phyloP scores from a whole-genome alignment of 2,329 filamentous ascomycete species.

The Verticillium dahliae region DNA sequence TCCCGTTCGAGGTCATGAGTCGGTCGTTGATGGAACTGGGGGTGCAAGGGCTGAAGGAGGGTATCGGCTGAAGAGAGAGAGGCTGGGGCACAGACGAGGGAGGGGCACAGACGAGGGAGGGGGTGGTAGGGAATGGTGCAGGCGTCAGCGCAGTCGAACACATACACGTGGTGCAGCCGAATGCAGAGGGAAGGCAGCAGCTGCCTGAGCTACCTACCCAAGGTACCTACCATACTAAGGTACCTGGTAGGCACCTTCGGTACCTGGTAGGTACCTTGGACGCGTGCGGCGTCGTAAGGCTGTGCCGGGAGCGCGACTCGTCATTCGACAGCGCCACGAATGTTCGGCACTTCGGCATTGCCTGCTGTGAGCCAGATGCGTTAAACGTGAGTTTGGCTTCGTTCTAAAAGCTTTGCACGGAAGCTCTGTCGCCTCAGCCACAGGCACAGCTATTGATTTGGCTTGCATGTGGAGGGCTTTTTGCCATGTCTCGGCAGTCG shows the following conservation, averaged over 20 bases:
- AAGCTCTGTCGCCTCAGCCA: no score
- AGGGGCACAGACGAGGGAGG: no score
- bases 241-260: no score
- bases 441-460: no score
- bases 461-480: no score
- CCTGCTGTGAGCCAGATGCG: neutral
- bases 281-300: neutral
- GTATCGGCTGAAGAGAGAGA: neutral
- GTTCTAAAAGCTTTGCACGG: no score
- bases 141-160: neutral
- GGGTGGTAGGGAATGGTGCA: no score
- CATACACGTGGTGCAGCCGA: neutral
- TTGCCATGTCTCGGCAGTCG: no score
- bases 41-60: neutral
- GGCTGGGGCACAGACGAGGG: neutral
- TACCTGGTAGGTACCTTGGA: no score
- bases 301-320: neutral
- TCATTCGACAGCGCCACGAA: neutral
- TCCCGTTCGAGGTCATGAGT: neutral
- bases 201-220: neutral
- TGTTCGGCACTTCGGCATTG: neutral
- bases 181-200: neutral
- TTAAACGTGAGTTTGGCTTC: neutral
- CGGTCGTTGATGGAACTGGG: neutral
- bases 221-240: no score